Evolutionary conservation across 805 yeast species (phyloP), one percentile per base, ranked within the genome.

Genomic region (Myxozyma sirexii): DNA sequence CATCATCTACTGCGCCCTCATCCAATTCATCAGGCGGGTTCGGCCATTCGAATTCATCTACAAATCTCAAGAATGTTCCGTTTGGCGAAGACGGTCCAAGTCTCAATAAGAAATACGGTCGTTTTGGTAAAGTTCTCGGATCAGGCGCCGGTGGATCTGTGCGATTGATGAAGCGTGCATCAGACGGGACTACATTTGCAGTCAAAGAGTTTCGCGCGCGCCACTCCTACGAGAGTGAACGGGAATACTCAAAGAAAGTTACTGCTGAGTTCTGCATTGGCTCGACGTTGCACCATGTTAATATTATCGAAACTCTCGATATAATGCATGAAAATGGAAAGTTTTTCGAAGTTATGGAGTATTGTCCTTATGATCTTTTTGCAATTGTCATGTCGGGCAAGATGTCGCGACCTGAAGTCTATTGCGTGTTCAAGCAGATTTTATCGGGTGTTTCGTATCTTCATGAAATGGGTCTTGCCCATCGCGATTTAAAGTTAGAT

Each of bases 141-240:
- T 84, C 92, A 59, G 98, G 98, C 13, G 97, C 97, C 1, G 92
- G 96, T 24, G 97, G 98, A 1, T 86, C 94, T 0, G 98, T 92
- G n/a, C 82, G 87, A 43, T 79, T 90, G 54, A 87, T 91, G 60
- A 82, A 83, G 59, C 81, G 87, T 54, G 79, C 82, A 31, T 72
- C 81, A 0, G 85, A 85, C 64, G 81, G 83, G 24, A 80, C 82
- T 61, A 72, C 89, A 3, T 90, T 82, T 74, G 98, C 98, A 0
- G 88, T 93, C 55, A 92, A 92, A 75, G 88, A 89, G 73, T 91
- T 93, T 72, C 79, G 96, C 61, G 76, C 87, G 8, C 84, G 85
- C 67, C 76, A 82, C 57, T 76, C 80, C 4, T 80, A 80, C 54
- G 96, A 90, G 71, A 68, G 83, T 4, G 86, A 82, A 56, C 75